These are phyloP conservation scores for Vicia villosa DNA, from an alignment of 306 rosid genomes.

Conservation along the genomic window DNA sequence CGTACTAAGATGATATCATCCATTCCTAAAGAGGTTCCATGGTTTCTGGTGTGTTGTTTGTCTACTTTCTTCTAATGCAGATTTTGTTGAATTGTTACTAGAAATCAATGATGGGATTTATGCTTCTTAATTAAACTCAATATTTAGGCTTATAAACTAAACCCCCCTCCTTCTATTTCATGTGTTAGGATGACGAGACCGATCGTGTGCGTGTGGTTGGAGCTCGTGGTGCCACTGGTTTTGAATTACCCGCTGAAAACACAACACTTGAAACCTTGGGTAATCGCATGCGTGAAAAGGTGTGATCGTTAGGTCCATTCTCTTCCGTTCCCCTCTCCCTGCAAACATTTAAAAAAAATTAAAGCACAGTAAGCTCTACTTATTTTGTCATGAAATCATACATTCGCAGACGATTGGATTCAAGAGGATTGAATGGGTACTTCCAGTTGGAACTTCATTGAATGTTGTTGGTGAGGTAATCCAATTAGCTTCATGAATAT, in stretches of 20 bases:
- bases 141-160: too few species aligned
- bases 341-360: constrained; percentile 7
- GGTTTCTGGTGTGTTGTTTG: constrained; percentile 76
- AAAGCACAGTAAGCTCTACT: not conserved
- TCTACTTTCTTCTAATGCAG: too few species aligned
- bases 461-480: constrained; percentile 85
- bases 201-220: constrained; percentile 76
- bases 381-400: constrained; percentile 19
- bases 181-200: constrained; percentile 84
- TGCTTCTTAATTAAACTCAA: too few species aligned
- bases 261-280: constrained; percentile 88
- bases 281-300: constrained; percentile 93
- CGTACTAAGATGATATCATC: constrained; percentile 89
- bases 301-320: constrained; percentile 47
- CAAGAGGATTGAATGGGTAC: constrained; percentile 74
- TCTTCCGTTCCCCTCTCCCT: not conserved
- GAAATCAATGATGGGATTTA: too few species aligned
- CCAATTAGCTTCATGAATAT: not conserved
- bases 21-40: constrained; percentile 93
- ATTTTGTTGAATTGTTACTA: too few species aligned
- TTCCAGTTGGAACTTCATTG: constrained; percentile 77
- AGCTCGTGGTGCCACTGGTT: constrained; percentile 82
- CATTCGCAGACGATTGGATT: constrained; percentile 50
- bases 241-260: constrained; percentile 70
- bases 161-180: constrained; percentile 6